phyloP scores from a whole-genome alignment of 345 rosid species.

The Xanthoceras sorbifolium region DNA sequence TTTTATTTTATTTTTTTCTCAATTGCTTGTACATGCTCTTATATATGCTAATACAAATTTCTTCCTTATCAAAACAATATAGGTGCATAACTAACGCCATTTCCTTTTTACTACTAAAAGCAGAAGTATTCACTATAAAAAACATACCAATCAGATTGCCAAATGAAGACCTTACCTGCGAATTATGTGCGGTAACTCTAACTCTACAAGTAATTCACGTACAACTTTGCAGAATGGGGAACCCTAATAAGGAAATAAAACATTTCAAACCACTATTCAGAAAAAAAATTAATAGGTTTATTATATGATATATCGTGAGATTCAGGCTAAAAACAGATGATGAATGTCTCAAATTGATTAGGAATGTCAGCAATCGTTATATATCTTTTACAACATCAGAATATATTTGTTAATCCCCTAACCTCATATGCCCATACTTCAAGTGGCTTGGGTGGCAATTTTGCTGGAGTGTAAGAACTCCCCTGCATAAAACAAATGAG shows the following conservation, averaged over 20 bases:
- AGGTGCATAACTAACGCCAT: no score
- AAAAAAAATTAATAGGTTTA: no score
- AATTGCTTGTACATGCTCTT: not conserved
- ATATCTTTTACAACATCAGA: constrained; percentile 3
- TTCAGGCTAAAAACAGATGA: constrained; percentile 1
- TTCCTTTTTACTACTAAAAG: not conserved
- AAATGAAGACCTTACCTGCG: constrained; percentile 50
- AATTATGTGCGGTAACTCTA: constrained; percentile 75
- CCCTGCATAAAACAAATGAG: constrained; percentile 54
- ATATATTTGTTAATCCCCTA: not conserved
- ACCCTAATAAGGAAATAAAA: constrained; percentile 46
- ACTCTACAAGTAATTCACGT: constrained; percentile 82
- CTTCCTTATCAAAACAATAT: no score
- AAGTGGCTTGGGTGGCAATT: constrained; percentile 83
- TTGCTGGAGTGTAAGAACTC: constrained; percentile 64
- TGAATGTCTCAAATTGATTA: constrained; percentile 1
- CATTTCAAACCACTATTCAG: not conserved
- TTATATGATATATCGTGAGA: not conserved
- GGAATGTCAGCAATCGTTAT: not conserved
- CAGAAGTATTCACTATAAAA: not conserved
- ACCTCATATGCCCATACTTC: constrained; percentile 95
- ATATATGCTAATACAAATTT: not conserved
- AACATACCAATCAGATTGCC: not conserved
- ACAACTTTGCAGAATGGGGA: constrained; percentile 89
- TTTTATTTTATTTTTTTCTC: not conserved